A percentile compares a stretch with the other conserved stretches of the same genome.
Conservation (phyloP, 805 yeast species). For the Spathaspora arborariae region DNA sequence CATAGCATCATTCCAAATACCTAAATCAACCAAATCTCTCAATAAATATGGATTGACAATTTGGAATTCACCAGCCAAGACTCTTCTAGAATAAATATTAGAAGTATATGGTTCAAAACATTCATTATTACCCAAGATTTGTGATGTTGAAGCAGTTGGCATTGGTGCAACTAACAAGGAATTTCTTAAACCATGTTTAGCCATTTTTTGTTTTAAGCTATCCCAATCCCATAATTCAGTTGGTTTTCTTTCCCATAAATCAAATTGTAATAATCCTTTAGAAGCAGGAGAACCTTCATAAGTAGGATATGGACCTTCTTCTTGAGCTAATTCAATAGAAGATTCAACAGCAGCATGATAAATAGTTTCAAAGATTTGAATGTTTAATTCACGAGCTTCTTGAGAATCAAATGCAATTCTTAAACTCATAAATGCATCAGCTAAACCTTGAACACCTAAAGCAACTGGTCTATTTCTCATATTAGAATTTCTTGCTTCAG, state of each 20-base stretch:
- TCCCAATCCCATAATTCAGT: conserved; percentile 60
- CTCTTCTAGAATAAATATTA: conserved; percentile 60
- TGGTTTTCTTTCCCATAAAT: conserved; percentile 58
- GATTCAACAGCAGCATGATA: conserved; percentile 59
- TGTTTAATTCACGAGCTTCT: conserved; percentile 53
- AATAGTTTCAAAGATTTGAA: conserved; percentile 58
- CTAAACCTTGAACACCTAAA: conserved; percentile 61
- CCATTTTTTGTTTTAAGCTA: conserved; percentile 44
- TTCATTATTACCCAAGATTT: conserved; percentile 58
- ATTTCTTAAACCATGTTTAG: conserved; percentile 51
- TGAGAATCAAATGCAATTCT: conserved; percentile 56
- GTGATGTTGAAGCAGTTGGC: conserved; percentile 69
- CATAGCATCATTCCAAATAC: conserved; percentile 56
- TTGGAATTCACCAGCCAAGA: conserved; percentile 61
- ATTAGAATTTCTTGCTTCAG: conserved; percentile 50
- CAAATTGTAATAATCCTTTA: conserved; percentile 53
- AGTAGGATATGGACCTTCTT: conserved; percentile 48
- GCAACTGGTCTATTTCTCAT: conserved; percentile 61
- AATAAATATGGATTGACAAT: conserved; percentile 58
- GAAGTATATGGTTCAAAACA: conserved; percentile 64
- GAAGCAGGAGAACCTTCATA: conserved; percentile 60
- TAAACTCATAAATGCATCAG: conserved; percentile 54
- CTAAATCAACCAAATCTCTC: conserved; percentile 55
- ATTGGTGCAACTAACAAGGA: conserved; percentile 60
- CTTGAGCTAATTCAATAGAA: conserved; percentile 49